Base-by-base conservation (phyloP, 148 eudicot genomes). In the Rhododendron simsii region DNA sequence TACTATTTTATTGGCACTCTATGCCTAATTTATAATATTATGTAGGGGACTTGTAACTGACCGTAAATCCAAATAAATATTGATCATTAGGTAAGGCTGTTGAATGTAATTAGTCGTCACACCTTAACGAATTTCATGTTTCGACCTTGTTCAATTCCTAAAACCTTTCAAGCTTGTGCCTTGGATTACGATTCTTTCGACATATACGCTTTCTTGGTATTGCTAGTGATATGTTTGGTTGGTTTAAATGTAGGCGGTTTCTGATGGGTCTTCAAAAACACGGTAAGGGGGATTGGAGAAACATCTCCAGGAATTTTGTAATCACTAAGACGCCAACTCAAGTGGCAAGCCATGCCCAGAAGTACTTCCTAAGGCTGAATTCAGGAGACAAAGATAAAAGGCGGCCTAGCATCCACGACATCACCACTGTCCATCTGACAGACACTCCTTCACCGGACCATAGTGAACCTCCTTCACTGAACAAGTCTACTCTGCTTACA, bases 321-420 rank as follows among this genome's bases (percentile, higher is more conserved):
- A 86, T 90, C 48, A 84, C 98, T 1, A 96, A 93, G 83, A 95
- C 98, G 1, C 98, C 99, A 63, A 95, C 98, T 12, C 99, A 96
- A 89, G 99, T 96, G 26, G 99, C 99, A 57, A 96, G 99, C 90
- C 99, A 96, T 88, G 99, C 99, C 81, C 99, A 96, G 87, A 96
- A 96, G 85, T 96, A 94, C 90, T 96, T 92, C 88, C 86, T 93
- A 15, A 91, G 99, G 93, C 97, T 92, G 73, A 90, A 86, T 81
- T 90, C 95, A 0, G 94, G 91, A 20, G 96, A 93, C 9, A 96
- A 95, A 83, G 99, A 95, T 59, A 96, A 96, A 86, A 90, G 95
- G 81, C 86, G 99, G 80, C 94, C 99, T 3, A 96, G 99, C 92
- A 96, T 96, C 84, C 99, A 96, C 30, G 98, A 96, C 85, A 96